Conservation (phyloP, 495 filamentous ascomycete species). For the Aspergillus leporis region DNA sequence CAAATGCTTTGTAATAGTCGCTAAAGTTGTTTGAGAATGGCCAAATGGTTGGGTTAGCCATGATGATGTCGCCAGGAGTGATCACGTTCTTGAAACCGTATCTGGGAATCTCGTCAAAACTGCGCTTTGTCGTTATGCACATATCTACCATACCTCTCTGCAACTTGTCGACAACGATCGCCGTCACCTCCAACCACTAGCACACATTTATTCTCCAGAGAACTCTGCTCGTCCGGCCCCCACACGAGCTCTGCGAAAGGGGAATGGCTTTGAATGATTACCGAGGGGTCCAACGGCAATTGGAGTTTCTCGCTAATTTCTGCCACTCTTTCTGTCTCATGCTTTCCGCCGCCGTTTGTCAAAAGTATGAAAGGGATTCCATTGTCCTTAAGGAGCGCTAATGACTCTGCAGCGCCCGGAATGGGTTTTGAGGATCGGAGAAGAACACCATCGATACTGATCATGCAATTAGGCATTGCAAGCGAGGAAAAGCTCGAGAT, state of each 20-base stretch:
- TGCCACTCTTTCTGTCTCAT: conserved; percentile 67
- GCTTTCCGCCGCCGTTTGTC: conserved; percentile 85
- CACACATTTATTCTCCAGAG: conserved; percentile 68
- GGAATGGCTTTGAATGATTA: conserved; percentile 84
- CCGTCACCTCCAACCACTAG: conserved; percentile 81
- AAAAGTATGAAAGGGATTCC: conserved; percentile 81
- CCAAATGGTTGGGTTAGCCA: conserved; percentile 72
- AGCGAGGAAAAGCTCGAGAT: conserved; percentile 1
- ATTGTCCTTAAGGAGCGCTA: conserved; percentile 68
- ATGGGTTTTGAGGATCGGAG: conserved; percentile 79
- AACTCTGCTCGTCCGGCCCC: conserved; percentile 33
- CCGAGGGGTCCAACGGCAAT: conserved; percentile 58
- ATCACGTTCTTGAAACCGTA: conserved; percentile 88
- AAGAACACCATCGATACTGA: conserved; percentile 93
- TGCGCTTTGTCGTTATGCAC: no score
- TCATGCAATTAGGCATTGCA: neutral
- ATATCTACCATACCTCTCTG: conserved; percentile 51
- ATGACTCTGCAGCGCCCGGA: conserved; percentile 73
- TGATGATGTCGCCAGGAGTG: conserved; percentile 80
- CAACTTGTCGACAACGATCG: conserved; percentile 73
- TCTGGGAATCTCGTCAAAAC: conserved; percentile 24
- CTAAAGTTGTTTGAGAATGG: conserved; percentile 69
- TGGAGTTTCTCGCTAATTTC: conserved; percentile 65
- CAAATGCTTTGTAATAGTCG: conserved; percentile 59
- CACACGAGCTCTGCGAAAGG: conserved; percentile 64